Evolutionary conservation across 805 yeast genomes (phyloP).

Genomic region (Dipodascus albidus): DNA sequence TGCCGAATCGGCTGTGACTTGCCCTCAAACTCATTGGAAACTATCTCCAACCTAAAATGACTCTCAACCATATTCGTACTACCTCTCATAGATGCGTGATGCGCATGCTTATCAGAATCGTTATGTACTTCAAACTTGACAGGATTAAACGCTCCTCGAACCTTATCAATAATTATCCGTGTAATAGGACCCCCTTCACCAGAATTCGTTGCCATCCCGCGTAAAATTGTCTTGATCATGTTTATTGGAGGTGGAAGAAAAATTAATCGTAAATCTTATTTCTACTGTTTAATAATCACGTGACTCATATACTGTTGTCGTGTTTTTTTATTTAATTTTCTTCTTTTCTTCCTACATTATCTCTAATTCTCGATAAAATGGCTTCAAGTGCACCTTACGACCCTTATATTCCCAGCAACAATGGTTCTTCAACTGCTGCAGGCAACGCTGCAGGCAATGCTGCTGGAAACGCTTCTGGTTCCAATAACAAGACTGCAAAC

Average conservation of each 20-base stretch:
- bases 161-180: conserved; percentile 33
- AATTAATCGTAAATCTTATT: too few species aligned
- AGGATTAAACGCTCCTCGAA: conserved; percentile 35
- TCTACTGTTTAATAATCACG: too few species aligned
- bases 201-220: neutral
- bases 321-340: neutral
- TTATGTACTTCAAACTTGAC: conserved; percentile 42
- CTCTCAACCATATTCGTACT: conserved; percentile 66
- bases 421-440: conserved; percentile 28
- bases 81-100: conserved; percentile 72
- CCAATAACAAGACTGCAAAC: conserved; percentile 59
- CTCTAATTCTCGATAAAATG: conserved; percentile 31
- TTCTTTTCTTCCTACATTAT: neutral
- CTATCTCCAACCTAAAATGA: conserved; percentile 67
- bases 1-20: conserved; percentile 64
- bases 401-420: conserved; percentile 55
- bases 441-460: conserved; percentile 29
- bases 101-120: conserved; percentile 82
- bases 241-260: neutral
- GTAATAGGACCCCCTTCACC: conserved; percentile 21
- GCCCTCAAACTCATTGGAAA: conserved; percentile 58
- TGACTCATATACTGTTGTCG: too few species aligned
- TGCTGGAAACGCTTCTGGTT: neutral
- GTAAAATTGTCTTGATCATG: neutral
- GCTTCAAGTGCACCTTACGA: conserved; percentile 76